Evolutionary conservation across 768 basidiomycete species (phyloP).

Genomic region (Dacryopinax primogenitus): DNA sequence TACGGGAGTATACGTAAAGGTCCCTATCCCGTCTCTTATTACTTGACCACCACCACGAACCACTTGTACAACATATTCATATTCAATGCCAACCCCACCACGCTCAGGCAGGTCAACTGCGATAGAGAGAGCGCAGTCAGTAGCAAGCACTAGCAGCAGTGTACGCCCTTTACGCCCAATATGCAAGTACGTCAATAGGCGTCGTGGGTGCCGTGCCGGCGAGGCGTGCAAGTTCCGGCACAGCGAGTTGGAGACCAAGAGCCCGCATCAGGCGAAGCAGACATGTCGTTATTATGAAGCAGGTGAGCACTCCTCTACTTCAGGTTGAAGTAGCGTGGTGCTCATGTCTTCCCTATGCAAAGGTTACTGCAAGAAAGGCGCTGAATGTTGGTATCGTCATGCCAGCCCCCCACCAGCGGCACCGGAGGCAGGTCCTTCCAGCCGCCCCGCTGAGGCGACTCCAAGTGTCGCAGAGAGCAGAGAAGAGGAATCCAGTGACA

Average conservation of each 20-base stretch:
- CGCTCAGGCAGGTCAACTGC: neutral
- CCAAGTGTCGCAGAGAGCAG: conserved; percentile 6
- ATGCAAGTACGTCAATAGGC: conserved; percentile 52
- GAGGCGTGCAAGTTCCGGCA: conserved; percentile 68
- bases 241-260: conserved; percentile 35
- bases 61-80: too few relatives aligned
- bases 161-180: conserved; percentile 18
- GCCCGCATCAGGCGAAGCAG: conserved; percentile 61
- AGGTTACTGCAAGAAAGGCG: conserved; percentile 63
- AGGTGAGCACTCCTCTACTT: conserved; percentile 34
- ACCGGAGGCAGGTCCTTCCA: conserved; percentile 16
- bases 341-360: too few relatives aligned
- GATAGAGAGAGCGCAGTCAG: too few relatives aligned
- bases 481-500: conserved; percentile 34
- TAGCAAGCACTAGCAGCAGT: neutral
- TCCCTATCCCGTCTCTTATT: too few relatives aligned
- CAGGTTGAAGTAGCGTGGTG: too few relatives aligned
- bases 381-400: conserved; percentile 66
- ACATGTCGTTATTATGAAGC: conserved; percentile 50
- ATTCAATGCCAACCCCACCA: too few relatives aligned
- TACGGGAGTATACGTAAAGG: too few relatives aligned
- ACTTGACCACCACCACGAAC: too few relatives aligned
- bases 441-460: neutral
- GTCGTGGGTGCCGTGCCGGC: conserved; percentile 58
- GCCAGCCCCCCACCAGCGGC: conserved; percentile 16